Evolutionary conservation across 495 filamentous ascomycete genomes (phyloP).

Genomic region (Oidiodendron maius): DNA sequence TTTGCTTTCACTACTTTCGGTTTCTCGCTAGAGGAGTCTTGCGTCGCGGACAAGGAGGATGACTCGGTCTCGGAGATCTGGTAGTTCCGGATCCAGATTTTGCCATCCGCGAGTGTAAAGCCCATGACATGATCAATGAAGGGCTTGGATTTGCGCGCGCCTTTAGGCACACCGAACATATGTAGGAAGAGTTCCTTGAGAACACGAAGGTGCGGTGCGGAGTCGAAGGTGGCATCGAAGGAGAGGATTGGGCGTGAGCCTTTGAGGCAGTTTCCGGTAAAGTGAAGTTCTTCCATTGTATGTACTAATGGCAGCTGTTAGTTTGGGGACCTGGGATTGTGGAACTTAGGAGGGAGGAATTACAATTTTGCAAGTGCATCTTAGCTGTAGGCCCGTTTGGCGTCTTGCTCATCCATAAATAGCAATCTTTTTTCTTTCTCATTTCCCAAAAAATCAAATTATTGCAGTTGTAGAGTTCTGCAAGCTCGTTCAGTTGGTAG

Average conservation of each 20-base stretch:
- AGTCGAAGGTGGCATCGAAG: constrained; percentile 83
- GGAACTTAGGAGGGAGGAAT: not conserved
- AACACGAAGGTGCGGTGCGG: constrained; percentile 60
- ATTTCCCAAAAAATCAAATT: constrained; percentile 97
- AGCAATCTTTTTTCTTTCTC: constrained; percentile 88
- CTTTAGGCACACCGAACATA: constrained; percentile 89
- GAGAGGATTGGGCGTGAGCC: constrained; percentile 91
- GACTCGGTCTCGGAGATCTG: constrained; percentile 81
- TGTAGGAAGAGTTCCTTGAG: constrained; percentile 86
- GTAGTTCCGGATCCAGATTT: constrained; percentile 95
- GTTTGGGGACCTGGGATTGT: not conserved
- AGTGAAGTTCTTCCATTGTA: constrained; percentile 94
- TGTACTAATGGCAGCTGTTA: constrained; percentile 50
- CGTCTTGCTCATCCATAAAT: constrained; percentile 87
- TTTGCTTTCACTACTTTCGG: constrained; percentile 24
- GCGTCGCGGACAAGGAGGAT: constrained; percentile 23
- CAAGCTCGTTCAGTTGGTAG: constrained; percentile 89
- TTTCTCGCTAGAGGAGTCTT: constrained; percentile 17
- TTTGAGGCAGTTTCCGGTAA: constrained; percentile 94
- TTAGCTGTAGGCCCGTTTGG: constrained; percentile 95
- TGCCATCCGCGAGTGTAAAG: constrained; percentile 88
- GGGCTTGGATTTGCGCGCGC: constrained; percentile 82
- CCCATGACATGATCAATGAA: constrained; percentile 94
- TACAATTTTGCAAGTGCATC: constrained; percentile 66
- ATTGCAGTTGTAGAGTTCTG: constrained; percentile 98